These are phyloP conservation scores for Plasmodium sp. DNA, from an alignment of 169 alveolate genomes.

Conservation along the genomic window DNA sequence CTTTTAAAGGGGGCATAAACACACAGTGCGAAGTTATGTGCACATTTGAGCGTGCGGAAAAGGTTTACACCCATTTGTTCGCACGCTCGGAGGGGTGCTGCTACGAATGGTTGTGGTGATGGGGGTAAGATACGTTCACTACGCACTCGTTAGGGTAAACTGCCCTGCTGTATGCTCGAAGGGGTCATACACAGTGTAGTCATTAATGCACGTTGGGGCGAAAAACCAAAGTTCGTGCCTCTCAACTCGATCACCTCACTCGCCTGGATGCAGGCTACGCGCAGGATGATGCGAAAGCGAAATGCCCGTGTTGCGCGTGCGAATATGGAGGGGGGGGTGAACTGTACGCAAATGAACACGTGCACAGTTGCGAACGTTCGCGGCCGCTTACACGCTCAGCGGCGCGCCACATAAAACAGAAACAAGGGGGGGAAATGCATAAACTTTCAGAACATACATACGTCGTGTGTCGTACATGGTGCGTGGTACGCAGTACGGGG, in stretches of 20 bases:
- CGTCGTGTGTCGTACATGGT: background rate
- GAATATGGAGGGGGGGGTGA: background rate
- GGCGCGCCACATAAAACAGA: background rate
- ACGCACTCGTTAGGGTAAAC: background rate
- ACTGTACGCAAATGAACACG: background rate
- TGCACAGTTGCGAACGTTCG: background rate
- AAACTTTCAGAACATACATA: background rate
- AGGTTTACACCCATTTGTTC: background rate
- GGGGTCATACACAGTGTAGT: background rate
- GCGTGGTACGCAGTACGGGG: background rate
- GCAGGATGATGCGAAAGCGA: background rate
- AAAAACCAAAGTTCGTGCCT: background rate
- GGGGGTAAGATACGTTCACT: background rate
- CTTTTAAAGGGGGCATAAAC: background rate
- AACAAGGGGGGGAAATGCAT: background rate
- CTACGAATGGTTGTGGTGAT: background rate
- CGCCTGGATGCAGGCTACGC: background rate
- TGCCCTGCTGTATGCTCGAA: background rate
- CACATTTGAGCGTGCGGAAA: background rate
- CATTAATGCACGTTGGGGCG: background rate
- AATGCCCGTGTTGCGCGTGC: background rate
- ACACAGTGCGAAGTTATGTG: background rate
- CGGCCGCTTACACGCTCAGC: background rate
- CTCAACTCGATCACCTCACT: background rate
- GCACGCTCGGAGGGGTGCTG: background rate